phyloP scores from a whole-genome alignment of 352 stramenopile genomes.

The Phytopythium chamaehyphon region DNA sequence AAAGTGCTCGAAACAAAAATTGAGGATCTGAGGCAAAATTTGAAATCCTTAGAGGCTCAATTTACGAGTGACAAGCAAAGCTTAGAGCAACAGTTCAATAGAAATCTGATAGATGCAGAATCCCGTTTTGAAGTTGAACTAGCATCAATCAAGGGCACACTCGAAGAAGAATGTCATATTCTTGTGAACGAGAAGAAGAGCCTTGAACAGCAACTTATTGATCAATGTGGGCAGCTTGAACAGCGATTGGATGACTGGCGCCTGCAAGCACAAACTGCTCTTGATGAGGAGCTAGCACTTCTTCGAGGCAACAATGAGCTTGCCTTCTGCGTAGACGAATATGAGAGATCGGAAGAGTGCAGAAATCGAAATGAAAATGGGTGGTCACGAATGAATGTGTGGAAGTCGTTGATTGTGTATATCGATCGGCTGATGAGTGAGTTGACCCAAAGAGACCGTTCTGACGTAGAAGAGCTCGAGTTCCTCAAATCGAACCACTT shows the following conservation, averaged over 20 bases:
- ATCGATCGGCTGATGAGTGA: neutral
- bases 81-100: neutral
- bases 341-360: constrained; percentile 1
- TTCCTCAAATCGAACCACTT: neutral
- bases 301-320: constrained; percentile 12
- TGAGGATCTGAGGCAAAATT: neutral
- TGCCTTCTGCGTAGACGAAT: constrained; percentile 3
- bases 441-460: neutral
- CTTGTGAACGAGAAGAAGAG: neutral
- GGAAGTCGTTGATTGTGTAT: neutral
- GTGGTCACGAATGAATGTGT: constrained; percentile 5
- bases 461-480: neutral
- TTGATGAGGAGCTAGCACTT: constrained; percentile 12
- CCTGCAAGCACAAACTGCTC: constrained; percentile 8
- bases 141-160: neutral
- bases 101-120: neutral
- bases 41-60: neutral
- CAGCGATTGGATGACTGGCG: constrained; percentile 1
- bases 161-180: neutral
- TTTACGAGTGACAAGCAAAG: too few relatives aligned
- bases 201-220: neutral
- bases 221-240: neutral
- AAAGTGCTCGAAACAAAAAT: neutral
- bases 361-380: neutral
- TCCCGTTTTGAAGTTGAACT: neutral